Percentiles rank a stretch among this genome's conserved stretches.
Evolutionary conservation across 2,329 filamentous ascomycete species (phyloP).

Genomic region (Geosmithia morbida): DNA sequence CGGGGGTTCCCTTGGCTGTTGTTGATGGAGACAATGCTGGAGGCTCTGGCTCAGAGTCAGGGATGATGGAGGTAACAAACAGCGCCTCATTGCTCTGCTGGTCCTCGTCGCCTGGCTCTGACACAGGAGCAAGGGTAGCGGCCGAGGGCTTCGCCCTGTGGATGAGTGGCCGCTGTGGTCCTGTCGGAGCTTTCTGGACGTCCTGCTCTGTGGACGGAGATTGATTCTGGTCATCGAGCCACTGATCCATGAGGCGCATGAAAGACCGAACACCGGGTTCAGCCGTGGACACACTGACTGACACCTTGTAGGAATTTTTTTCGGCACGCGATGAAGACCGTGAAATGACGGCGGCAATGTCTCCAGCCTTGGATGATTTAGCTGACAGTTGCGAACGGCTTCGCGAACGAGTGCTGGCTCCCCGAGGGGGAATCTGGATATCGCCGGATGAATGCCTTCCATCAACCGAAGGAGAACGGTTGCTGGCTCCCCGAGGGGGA

Average conservation of each 20-base stretch:
- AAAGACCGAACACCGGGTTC: constrained; percentile 1
- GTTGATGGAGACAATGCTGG: not conserved
- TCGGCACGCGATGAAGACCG: not conserved
- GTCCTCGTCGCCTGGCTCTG: not conserved
- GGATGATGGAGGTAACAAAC: not conserved
- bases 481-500: too few relatives aligned
- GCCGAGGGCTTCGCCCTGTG: not conserved
- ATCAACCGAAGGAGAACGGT: not conserved
- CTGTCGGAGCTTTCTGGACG: not conserved
- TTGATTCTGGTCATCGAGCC: constrained; percentile 1
- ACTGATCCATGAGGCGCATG: constrained; percentile 1
- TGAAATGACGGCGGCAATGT: constrained; percentile 1
- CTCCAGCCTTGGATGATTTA: not conserved
- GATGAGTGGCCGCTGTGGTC: not conserved
- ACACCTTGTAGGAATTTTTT: not conserved
- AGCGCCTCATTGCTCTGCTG: not conserved
- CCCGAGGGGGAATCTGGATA: not conserved
- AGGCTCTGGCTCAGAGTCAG: not conserved
- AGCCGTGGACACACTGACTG: constrained; percentile 1
- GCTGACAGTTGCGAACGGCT: not conserved
- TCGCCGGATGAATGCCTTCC: not conserved
- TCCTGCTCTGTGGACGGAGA: not conserved
- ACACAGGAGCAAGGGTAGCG: not conserved
- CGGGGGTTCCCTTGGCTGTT: not conserved
- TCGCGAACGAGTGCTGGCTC: not conserved